Base-by-base conservation (phyloP, 148 eudicot genomes). In the Chenopodium album region DNA sequence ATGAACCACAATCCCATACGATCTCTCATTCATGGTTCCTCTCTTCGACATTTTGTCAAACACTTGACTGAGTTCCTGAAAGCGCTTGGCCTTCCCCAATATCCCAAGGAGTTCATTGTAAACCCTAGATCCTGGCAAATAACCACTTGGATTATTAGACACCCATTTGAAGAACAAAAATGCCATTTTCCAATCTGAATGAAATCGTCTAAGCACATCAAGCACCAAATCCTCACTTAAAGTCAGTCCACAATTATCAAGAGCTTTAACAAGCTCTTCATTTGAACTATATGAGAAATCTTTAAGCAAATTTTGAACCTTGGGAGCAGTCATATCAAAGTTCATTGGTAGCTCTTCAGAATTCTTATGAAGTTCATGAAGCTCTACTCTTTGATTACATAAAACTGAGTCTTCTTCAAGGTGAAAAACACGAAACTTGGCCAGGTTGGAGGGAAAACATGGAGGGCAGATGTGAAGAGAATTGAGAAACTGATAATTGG, bases 1-100 rank as follows among this genome's bases (percentile, higher is more conserved):
- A 76, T 88, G 87, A 56, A 92, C 79, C 71, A 93, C 86, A 84
- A 89, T 82, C n/a, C 85, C 94, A 77, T 88, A 94, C 3, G 98
- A 85, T 75, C 86, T 81, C 80, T 93, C 94, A 76, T 88, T 89
- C 26, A 92, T 52, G 59, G 87, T 29, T 17, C 85, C 85, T 88
- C 87, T 88, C 71, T 82, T 67, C 52, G 89, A 82, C 98, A 94
- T 93, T 92, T 94, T 91, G 41, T 92, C 90, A 83, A 94, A 85
- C 89, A 93, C 74, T 78, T 89, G 87, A 84, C 41, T 29, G 44
- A 88, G 46, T 77, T 92, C 91, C 11, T 89, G 86, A 41, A 94
- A 92, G 31, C 89, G 83, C 82, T 82, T 89, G 86, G 84, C 90
- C 86, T 87, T 88, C 62, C 98, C 98, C 71, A 94, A 79, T 73